Evolutionary conservation across 305 asterid species (phyloP), one percentile per base, ranked within the genome.

Genomic region (Nicotiana rustica): DNA sequence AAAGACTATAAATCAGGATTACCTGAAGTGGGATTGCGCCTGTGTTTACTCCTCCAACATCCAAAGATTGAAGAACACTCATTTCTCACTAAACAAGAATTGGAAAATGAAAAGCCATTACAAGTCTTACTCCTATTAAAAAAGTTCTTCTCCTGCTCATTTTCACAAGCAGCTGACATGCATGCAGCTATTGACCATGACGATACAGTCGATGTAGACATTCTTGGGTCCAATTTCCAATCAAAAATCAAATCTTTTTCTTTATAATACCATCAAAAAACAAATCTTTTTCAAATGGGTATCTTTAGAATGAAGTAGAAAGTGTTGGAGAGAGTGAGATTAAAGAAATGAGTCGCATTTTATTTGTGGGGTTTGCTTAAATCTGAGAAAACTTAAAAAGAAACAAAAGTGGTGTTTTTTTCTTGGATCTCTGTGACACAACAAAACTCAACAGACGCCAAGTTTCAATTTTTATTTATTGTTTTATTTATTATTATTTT

Each of bases 141-240:
- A 90, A 80, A 81, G 12, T 21, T 64, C 3, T 1, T 49, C 21
- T 79, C 77, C n/a, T 29, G 67, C 38, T 89, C 91, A 83, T 91
- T 90, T 82, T 85, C 90, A 75, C 89, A 88, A 81, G 90, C 93
- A 82, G 86, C 90, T 79, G 98, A 89, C 92, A 90, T 92, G 97
- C 91, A 89, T 83, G 91, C 90, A 47, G 85, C 86, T 84, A 78
- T 82, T 84, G 82, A 79, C 55, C 81, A 62, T 85, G 91, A 86
- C 21, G 94, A 88, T 82, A 93, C 83, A 55, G 84, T 86, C 86
- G 66, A 31, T 57, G 83, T 31, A 33, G 83, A 66, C 83, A 80
- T 47, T 68, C 64, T 62, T 70, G 13, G 59, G 12, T 41, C 36
- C 36, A 71, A 71, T 69, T 69, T 69, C 1, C 57, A 69, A 38